Evolutionary conservation across 2,329 filamentous ascomycete genomes (phyloP), one percentile per base, ranked within the genome.

Genomic region (Alternaria ethzedia): DNA sequence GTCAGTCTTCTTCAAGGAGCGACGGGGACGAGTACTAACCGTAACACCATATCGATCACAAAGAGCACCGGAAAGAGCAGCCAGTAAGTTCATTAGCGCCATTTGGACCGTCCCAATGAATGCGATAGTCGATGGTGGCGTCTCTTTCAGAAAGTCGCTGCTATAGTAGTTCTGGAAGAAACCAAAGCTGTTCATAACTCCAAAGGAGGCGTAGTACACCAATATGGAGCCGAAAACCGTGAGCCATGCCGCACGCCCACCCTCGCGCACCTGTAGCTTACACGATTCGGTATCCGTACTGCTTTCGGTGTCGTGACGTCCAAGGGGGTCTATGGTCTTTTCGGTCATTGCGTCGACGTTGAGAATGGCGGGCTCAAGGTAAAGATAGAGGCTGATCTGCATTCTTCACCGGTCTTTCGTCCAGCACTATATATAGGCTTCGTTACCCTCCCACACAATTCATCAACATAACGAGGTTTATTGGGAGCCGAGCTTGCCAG

Each of bases 41-140:
- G 84, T 82, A 0, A 89, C 85, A 0, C 90, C 89, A 59, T 87
- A 87, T 32, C 78, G 83, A 70, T 92, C 90, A 68, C 86, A 91
- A 0, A 90, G 51, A 17, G 85, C 85, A 1, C 90, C 90, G n/a
- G 88, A 83, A 6, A 91, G 66, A 0, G 88, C 86, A 0, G 88
- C 87, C 64, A 85, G 70, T n/a, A 72, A 78, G 70, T 85, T 85
- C 79, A 88, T 81, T 54, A 83, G 74, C 32, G 80, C 81, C 17
- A 80, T 74, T 45, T 83, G 75, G 6, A 83, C 61, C 0, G 82
- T 82, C 0, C 80, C 79, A 41, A 83, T 83, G 76, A 83, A 83
- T 0, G 82, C 72, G 28, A 85, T 80, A 0, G 72, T 79, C 5
- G 76, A 76, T 0, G 78, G 61, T 0, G 78, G 68, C 3, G 79